Percentiles rank a stretch among this genome's conserved stretches.
phyloP scores from a whole-genome alignment of 495 filamentous ascomycete genomes.

The Aspergillus sparsus region DNA sequence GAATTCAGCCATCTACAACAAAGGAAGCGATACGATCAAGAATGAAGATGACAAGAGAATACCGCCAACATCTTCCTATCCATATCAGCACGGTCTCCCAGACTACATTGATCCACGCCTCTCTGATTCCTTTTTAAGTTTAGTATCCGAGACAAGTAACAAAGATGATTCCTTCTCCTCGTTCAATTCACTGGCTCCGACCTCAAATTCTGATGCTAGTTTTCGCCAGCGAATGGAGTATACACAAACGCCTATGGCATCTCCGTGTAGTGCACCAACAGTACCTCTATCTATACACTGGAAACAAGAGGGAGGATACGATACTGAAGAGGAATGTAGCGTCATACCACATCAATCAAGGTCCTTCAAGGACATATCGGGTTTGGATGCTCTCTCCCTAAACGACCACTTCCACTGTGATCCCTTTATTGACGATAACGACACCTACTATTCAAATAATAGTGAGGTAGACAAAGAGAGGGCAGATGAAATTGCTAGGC shows the following conservation, averaged over 20 bases:
- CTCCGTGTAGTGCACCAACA: neutral
- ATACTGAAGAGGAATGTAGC: conserved; percentile 17
- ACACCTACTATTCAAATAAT: conserved; percentile 18
- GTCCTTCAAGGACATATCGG: conserved; percentile 1
- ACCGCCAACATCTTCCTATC: conserved; percentile 5
- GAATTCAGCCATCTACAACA: conserved; percentile 18
- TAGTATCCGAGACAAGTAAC: conserved; percentile 6
- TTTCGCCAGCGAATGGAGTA: neutral
- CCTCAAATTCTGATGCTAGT: conserved; percentile 6
- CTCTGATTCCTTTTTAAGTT: conserved; percentile 19
- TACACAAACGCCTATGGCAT: neutral
- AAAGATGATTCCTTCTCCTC: conserved; percentile 1
- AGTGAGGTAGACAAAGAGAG: conserved; percentile 33
- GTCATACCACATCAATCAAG: conserved; percentile 27
- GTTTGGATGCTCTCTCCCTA: neutral
- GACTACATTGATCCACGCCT: conserved; percentile 42
- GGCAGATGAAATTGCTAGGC: conserved; percentile 43
- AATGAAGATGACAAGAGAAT: conserved; percentile 6
- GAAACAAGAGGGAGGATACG: conserved; percentile 22
- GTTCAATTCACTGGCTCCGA: conserved; percentile 2
- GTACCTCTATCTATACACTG: conserved; percentile 1
- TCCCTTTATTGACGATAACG: conserved; percentile 26
- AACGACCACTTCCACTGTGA: conserved; percentile 19
- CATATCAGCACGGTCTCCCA: conserved; percentile 15
- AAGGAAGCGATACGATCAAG: conserved; percentile 7